phyloP scores from a whole-genome alignment of 805 yeast species.

The Candida sphagnicola region DNA sequence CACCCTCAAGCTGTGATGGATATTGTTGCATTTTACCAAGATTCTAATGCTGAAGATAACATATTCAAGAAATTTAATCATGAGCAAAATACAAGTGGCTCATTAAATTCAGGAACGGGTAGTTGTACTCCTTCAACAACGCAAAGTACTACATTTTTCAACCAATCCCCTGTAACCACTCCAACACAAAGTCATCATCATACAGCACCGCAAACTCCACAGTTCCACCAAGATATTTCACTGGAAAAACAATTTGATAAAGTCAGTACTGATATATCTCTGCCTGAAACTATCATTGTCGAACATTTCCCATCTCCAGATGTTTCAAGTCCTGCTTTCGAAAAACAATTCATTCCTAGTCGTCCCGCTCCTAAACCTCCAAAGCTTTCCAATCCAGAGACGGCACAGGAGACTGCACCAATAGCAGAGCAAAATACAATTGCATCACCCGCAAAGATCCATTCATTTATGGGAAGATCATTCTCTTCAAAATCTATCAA shows the following conservation, averaged over 20 bases:
- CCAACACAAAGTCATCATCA: conserved; percentile 26
- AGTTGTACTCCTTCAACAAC: conserved; percentile 14
- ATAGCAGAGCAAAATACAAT: not conserved
- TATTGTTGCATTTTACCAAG: conserved; percentile 81
- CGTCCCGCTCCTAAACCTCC: conserved; percentile 68
- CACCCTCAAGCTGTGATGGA: conserved; percentile 95
- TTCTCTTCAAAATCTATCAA: conserved; percentile 37
- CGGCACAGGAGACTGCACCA: no score
- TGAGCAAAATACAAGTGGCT: conserved; percentile 13
- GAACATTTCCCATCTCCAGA: conserved; percentile 13
- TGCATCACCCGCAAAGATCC: conserved; percentile 1
- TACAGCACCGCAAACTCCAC: conserved; percentile 3
- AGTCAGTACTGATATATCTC: conserved; percentile 3
- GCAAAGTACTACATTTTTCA: conserved; percentile 4
- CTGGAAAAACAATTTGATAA: conserved; percentile 5
- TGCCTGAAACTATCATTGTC: conserved; percentile 5
- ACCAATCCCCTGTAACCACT: conserved; percentile 13
- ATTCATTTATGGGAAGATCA: conserved; percentile 28
- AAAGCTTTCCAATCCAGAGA: conserved; percentile 7
- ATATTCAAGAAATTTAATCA: conserved; percentile 42
- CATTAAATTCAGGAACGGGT: conserved; percentile 12
- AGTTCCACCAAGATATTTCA: not conserved
- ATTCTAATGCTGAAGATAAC: conserved; percentile 42
- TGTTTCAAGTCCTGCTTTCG: conserved; percentile 24
- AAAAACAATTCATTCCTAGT: conserved; percentile 53